Percentiles rank a stretch among this genome's conserved stretches.
Evolutionary conservation across 2,329 filamentous ascomycete species (phyloP).

Genomic region (Ceratocystis diversiconidia): DNA sequence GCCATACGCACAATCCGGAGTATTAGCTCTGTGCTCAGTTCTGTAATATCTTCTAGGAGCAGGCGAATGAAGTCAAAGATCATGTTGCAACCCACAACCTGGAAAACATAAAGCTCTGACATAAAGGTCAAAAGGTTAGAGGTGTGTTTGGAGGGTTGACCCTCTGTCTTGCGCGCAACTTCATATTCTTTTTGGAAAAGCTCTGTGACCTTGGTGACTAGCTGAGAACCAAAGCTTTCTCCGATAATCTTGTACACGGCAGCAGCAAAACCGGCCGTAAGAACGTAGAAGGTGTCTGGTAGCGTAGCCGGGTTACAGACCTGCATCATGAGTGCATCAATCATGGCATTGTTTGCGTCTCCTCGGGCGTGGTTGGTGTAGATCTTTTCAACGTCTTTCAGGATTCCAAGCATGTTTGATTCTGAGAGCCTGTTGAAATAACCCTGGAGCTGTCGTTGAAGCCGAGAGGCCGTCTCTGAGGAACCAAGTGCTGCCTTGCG

Average conservation of each 20-base stretch:
- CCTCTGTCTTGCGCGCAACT: conserved; percentile 25
- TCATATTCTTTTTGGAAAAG: conserved; percentile 56
- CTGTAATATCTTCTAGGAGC: conserved; percentile 60
- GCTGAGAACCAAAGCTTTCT: conserved; percentile 75
- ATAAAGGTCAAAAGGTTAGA: conserved; percentile 72
- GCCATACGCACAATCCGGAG: conserved; percentile 70
- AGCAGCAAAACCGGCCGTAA: conserved; percentile 79
- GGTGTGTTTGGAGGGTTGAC: conserved; percentile 24
- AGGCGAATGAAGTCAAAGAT: conserved; percentile 83
- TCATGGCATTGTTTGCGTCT: conserved; percentile 67
- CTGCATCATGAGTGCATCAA: conserved; percentile 64
- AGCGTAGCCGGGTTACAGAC: conserved; percentile 65
- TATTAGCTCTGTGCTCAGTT: conserved; percentile 77
- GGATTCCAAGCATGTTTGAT: conserved; percentile 71
- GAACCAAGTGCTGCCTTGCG: conserved; percentile 49
- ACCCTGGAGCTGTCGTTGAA: conserved; percentile 73
- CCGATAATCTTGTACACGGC: conserved; percentile 79
- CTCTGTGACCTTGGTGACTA: conserved; percentile 64
- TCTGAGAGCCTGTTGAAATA: conserved; percentile 87
- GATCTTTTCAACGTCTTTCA: conserved; percentile 66
- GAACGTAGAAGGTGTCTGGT: conserved; percentile 77
- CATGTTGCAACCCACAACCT: conserved; percentile 67
- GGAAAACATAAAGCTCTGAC: conserved; percentile 82
- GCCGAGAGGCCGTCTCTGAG: conserved; percentile 46
- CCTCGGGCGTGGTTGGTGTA: conserved; percentile 79